Evolutionary conservation across 768 basidiomycete species (phyloP), one percentile per base, ranked within the genome.

Genomic region (Trametopsis cervina): DNA sequence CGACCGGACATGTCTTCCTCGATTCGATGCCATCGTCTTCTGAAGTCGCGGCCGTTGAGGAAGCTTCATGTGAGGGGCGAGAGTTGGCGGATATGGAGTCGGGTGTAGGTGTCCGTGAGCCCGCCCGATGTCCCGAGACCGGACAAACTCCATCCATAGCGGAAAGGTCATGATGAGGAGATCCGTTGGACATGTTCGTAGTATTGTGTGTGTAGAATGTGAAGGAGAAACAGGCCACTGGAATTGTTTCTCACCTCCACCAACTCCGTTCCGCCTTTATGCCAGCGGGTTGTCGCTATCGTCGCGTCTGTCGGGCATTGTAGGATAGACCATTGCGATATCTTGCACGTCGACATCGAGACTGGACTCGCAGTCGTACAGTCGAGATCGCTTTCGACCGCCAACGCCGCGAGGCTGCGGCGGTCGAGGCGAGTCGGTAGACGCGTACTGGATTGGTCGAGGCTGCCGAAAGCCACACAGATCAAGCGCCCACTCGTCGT

Each of bases 1-100:
- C 45, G 45, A 54, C 53, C n/a, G 49, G 46, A 36, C 53, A 54
- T 26, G 29, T 51, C 7, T 26, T 6, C 29, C 43, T 36, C 18
- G 39, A 7, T 18, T 40, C 39, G 9, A 40, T 22, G n/a, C 10
- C 7, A 10, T 40, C 39, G 17, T 36, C n/a, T 20, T 20, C 26
- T 20, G 50, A 45, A n/a, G 45, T 42, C 4, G 50, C 40, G 21
- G 25, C 22, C 2, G 41, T 15, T 33, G 29, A 33, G 9, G 29
- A 33, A 33, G 29, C 7, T 7, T 33, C 29, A n/a, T n/a, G n/a
- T n/a, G n/a, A n/a, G 29, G 29, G 22, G 20, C 45, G 51, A 25
- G 43, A 15, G 12, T 44, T 39, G 42, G 42, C 35, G 3, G 35
- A 21, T 12, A 42, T 44, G 1, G 35, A 35, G 26, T 33, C 40